Conservation (phyloP, 345 rosid species). For the Corymbia maculata region DNA sequence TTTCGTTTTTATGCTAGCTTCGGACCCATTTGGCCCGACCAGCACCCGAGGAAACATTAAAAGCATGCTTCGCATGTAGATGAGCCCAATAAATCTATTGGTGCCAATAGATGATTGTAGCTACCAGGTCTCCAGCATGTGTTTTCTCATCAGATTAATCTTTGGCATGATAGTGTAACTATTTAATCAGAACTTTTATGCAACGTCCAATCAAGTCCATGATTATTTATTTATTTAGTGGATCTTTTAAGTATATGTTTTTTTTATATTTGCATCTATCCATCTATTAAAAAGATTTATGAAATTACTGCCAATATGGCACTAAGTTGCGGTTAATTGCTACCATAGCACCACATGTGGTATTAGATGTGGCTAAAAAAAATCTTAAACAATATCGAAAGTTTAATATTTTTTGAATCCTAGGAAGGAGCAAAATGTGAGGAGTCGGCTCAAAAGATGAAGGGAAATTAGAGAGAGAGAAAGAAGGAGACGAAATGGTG, state of each 20-base stretch:
- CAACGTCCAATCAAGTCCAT: background rate
- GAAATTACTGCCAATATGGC: background rate
- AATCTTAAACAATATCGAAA: no score
- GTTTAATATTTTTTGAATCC: no score
- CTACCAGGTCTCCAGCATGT: no score
- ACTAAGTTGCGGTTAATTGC: background rate
- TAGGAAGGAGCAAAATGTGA: background rate
- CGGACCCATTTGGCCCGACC: no score
- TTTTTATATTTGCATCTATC: rapidly evolving
- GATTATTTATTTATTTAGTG: background rate
- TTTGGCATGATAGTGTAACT: background rate
- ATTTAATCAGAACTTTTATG: no score
- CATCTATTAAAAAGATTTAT: no score
- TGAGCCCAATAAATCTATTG: no score
- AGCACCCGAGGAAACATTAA: no score
- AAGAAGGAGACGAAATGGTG: background rate
- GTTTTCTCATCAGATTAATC: no score
- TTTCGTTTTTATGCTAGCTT: no score
- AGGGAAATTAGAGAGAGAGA: background rate
- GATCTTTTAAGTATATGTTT: background rate
- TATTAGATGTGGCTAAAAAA: background rate
- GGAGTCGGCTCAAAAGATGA: background rate
- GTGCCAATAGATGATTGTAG: no score
- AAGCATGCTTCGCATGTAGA: no score
- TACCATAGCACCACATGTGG: background rate